Conservation (phyloP, 1,139 yeast genomes). For the Saccharomyces hybrid region DNA sequence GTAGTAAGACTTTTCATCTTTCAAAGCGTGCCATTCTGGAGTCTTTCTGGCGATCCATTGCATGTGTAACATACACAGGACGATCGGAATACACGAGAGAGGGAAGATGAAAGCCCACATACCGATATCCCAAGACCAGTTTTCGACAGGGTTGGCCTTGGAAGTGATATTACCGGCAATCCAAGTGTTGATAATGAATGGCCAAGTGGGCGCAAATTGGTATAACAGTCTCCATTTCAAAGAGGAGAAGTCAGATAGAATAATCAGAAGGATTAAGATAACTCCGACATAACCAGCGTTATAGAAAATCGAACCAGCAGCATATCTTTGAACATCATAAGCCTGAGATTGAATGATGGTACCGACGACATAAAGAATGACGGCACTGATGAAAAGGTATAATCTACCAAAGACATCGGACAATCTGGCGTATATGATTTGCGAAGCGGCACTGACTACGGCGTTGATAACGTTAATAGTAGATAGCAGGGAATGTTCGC, state of each 20-base stretch:
- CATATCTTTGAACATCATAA: conserved; percentile 53
- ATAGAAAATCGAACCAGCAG: conserved; percentile 68
- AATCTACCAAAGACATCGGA: conserved; percentile 68
- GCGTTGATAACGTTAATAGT: conserved; percentile 57
- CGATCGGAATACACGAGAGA: conserved; percentile 51
- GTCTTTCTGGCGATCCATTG: conserved; percentile 42
- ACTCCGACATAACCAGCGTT: conserved; percentile 67
- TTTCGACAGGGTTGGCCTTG: no score
- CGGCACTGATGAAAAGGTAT: conserved; percentile 45
- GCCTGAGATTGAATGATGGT: conserved; percentile 67
- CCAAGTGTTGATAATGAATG: no score
- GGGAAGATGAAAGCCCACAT: conserved; percentile 73
- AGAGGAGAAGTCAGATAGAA: no score
- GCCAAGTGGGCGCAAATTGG: no score
- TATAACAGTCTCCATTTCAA: no score
- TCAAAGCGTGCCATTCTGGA: conserved; percentile 33
- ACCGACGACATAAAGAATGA: conserved; percentile 59
- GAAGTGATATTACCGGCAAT: conserved; percentile 6
- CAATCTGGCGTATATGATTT: conserved; percentile 60
- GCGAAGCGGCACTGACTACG: conserved; percentile 66
- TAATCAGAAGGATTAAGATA: conserved; percentile 45
- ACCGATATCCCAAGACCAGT: conserved; percentile 65
- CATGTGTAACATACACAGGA: conserved; percentile 32
- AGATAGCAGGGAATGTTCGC: conserved; percentile 52
- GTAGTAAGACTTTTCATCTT: conserved; percentile 9